Percentiles rank a stretch among this genome's conserved stretches.
Evolutionary conservation across 768 basidiomycete genomes (phyloP).

Genomic region (Xerocomellus intermedius): DNA sequence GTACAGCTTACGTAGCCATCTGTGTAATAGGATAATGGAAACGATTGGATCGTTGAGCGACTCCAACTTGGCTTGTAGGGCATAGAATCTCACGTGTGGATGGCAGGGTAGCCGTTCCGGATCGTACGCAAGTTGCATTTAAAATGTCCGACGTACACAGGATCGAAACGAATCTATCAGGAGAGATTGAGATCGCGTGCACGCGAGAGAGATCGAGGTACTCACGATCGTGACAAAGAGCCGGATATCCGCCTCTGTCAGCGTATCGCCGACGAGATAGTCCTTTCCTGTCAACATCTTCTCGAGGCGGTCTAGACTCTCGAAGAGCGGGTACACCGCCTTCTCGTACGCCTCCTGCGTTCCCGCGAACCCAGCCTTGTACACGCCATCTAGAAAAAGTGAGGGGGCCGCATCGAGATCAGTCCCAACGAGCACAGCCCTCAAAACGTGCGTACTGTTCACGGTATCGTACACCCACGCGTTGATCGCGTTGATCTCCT

Average conservation of each 20-base stretch:
- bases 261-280: constrained; percentile 75
- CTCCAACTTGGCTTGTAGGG: background rate
- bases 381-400: constrained; percentile 72
- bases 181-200: background rate
- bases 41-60: background rate
- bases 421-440: background rate
- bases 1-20: constrained; percentile 86
- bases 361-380: constrained; percentile 85
- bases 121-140: constrained; percentile 90
- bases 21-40: constrained; percentile 21
- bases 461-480: constrained; percentile 84
- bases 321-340: constrained; percentile 73
- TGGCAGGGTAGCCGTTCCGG: constrained; percentile 81
- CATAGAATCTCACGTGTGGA: constrained; percentile 48
- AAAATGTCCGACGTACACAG: constrained; percentile 89
- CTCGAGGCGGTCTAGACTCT: constrained; percentile 79
- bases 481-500: constrained; percentile 82
- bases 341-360: constrained; percentile 77
- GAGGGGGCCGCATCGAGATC: background rate
- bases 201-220: background rate
- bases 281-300: constrained; percentile 72
- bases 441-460: constrained; percentile 57
- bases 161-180: constrained; percentile 78
- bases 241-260: constrained; percentile 85
- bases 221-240: constrained; percentile 92